These are phyloP conservation scores for Tulasnella sp. DNA, from an alignment of 768 basidiomycete species.

Conservation along the genomic window DNA sequence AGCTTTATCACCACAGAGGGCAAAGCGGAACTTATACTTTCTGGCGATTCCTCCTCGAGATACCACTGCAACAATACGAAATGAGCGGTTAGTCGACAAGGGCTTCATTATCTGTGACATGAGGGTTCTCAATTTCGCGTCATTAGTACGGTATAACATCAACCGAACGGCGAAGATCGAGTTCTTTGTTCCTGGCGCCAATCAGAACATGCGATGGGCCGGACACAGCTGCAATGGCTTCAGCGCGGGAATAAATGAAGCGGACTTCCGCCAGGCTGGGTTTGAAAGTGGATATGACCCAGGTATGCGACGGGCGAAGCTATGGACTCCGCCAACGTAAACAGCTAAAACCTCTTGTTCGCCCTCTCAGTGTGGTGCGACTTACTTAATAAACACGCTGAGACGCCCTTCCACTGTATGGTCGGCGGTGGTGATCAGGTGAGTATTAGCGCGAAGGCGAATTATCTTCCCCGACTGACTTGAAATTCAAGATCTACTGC, in stretches of 20 bases:
- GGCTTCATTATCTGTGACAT: background rate
- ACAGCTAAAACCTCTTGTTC: background rate
- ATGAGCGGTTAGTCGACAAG: constrained; percentile 42
- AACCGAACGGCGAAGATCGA: constrained; percentile 72
- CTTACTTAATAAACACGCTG: constrained; percentile 74
- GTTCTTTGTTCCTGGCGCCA: constrained; percentile 77
- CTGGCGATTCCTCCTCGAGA: constrained; percentile 85
- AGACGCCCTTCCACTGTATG: constrained; percentile 80
- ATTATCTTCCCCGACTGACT: background rate
- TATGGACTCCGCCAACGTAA: background rate
- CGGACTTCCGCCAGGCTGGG: constrained; percentile 77
- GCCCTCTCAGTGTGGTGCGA: constrained; percentile 69
- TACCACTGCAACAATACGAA: constrained; percentile 68
- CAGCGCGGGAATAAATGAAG: constrained; percentile 82
- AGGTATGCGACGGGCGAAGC: background rate
- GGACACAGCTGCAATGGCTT: constrained; percentile 88
- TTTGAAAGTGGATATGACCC: constrained; percentile 82
- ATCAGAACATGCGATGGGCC: constrained; percentile 88
- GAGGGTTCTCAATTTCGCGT: background rate
- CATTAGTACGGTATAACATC: constrained; percentile 64
- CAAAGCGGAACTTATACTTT: constrained; percentile 74
- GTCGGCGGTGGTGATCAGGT: constrained; percentile 89
- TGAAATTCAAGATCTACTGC: constrained; percentile 56
- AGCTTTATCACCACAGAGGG: constrained; percentile 66
- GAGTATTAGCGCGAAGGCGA: background rate